Percentiles rank a stretch among this genome's conserved stretches.
These are phyloP conservation scores for Fusarium newnesense DNA, from an alignment of 2,329 filamentous ascomycete genomes.

Conservation along the genomic window DNA sequence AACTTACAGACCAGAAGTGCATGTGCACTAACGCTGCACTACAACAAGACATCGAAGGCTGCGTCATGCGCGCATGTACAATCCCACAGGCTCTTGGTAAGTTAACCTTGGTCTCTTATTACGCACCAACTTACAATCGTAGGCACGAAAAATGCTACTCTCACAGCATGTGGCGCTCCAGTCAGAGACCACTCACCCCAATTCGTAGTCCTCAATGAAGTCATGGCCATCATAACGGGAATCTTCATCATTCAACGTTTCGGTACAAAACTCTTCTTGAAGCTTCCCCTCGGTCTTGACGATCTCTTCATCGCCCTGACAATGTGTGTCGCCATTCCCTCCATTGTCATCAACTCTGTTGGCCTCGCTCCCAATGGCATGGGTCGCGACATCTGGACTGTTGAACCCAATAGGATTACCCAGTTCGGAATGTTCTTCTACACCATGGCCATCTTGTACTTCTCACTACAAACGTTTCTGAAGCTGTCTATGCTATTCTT, in stretches of 20 bases:
- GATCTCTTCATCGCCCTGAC: conserved; percentile 50
- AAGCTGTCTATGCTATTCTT: conserved; percentile 65
- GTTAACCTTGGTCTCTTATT: background rate
- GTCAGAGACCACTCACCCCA: conserved; percentile 45
- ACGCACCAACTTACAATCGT: background rate
- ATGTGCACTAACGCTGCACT: conserved; percentile 46
- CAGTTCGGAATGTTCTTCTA: conserved; percentile 57
- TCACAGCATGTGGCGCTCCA: conserved; percentile 43
- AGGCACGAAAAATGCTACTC: conserved; percentile 44
- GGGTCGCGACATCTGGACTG: conserved; percentile 62
- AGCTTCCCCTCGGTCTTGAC: conserved; percentile 51
- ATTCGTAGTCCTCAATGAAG: conserved; percentile 26
- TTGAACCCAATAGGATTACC: conserved; percentile 54
- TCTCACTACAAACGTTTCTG: conserved; percentile 56
- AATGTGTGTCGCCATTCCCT: conserved; percentile 44
- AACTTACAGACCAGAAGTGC: conserved; percentile 43
- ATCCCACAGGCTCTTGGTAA: conserved; percentile 48
- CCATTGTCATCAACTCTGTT: conserved; percentile 46
- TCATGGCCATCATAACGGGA: conserved; percentile 49
- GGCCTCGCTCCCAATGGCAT: conserved; percentile 54
- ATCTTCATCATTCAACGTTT: conserved; percentile 56
- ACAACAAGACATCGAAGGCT: conserved; percentile 40
- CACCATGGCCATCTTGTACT: conserved; percentile 57
- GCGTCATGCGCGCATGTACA: conserved; percentile 45
- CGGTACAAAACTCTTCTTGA: conserved; percentile 48